Percentiles rank a stretch among this genome's conserved stretches.
Conservation (phyloP, 2,329 filamentous ascomycete species). For the Venturia carpophila region DNA sequence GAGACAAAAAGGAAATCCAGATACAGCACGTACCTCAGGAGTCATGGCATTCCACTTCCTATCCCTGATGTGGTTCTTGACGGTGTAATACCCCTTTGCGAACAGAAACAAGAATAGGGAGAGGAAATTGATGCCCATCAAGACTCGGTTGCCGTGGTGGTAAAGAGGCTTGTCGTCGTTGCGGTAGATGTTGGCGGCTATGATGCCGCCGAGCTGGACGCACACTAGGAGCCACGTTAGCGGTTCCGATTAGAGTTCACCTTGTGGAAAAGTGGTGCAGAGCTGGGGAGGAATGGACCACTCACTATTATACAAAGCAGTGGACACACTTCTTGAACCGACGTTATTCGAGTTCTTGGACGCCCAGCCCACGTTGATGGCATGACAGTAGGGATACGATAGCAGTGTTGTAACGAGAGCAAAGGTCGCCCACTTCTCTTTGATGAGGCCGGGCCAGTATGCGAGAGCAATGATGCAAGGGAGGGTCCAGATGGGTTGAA, state of each 20-base stretch:
- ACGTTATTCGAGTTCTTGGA: constrained; percentile 24
- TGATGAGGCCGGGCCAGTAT: constrained; percentile 37
- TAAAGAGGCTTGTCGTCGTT: constrained; percentile 25
- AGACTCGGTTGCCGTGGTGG: constrained; percentile 24
- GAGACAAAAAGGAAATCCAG: too few relatives aligned
- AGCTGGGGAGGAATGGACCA: neutral
- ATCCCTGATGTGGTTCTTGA: constrained; percentile 27
- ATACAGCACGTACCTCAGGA: constrained; percentile 21
- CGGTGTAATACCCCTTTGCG: constrained; percentile 30
- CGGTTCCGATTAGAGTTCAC: neutral
- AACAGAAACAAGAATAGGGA: constrained; percentile 29
- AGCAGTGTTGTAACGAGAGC: constrained; percentile 43
- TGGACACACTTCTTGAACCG: constrained; percentile 21
- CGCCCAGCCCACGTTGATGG: constrained; percentile 39
- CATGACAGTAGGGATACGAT: constrained; percentile 47
- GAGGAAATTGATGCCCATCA: constrained; percentile 27
- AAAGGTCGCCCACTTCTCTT: constrained; percentile 45
- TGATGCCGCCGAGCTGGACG: constrained; percentile 25
- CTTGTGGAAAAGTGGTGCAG: too few relatives aligned
- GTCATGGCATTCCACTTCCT: constrained; percentile 34
- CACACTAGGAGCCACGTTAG: constrained; percentile 20
- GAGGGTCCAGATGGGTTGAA: constrained; percentile 52
- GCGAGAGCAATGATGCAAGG: constrained; percentile 49
- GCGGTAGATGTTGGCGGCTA: constrained; percentile 26
- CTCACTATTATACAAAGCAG: constrained; percentile 26